Evolutionary conservation across 2,329 filamentous ascomycete genomes (phyloP).

Genomic region (Coleophoma cylindrospora): DNA sequence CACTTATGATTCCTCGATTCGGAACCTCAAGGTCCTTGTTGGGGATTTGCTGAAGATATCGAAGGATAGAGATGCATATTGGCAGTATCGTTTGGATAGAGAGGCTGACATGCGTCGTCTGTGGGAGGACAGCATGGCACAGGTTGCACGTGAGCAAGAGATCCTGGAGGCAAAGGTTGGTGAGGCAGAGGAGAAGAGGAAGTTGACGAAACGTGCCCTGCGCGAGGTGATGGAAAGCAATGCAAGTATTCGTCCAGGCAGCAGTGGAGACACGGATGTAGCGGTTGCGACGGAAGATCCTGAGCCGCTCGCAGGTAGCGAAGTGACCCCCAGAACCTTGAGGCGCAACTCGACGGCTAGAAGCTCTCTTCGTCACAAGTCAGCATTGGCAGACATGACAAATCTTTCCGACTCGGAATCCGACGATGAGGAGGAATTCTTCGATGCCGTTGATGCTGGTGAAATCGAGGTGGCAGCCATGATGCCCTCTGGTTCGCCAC

Average conservation of each 20-base stretch:
- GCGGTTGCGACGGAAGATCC: conserved; percentile 21
- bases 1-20: conserved; percentile 86
- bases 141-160: conserved; percentile 92
- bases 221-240: conserved; percentile 74
- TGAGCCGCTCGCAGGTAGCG: conserved; percentile 29
- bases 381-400: conserved; percentile 64
- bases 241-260: conserved; percentile 35
- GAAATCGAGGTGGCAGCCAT: conserved; percentile 77
- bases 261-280: conserved; percentile 14
- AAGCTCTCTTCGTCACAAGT: conserved; percentile 51
- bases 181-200: conserved; percentile 85
- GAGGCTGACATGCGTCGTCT: conserved; percentile 88
- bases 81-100: conserved; percentile 90
- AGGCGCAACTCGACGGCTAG: conserved; percentile 35
- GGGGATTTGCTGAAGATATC: conserved; percentile 88
- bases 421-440: conserved; percentile 88
- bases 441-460: conserved; percentile 92
- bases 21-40: conserved; percentile 78
- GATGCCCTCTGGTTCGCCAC: conserved; percentile 41
- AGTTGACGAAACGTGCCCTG: conserved; percentile 81
- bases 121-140: conserved; percentile 99
- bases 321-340: conserved; percentile 19
- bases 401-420: conserved; percentile 71
- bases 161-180: conserved; percentile 81
- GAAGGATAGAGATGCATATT: conserved; percentile 89